These are phyloP conservation scores for Cymodocea nodosa DNA, from an alignment of 116 monocot species.

Conservation along the genomic window DNA sequence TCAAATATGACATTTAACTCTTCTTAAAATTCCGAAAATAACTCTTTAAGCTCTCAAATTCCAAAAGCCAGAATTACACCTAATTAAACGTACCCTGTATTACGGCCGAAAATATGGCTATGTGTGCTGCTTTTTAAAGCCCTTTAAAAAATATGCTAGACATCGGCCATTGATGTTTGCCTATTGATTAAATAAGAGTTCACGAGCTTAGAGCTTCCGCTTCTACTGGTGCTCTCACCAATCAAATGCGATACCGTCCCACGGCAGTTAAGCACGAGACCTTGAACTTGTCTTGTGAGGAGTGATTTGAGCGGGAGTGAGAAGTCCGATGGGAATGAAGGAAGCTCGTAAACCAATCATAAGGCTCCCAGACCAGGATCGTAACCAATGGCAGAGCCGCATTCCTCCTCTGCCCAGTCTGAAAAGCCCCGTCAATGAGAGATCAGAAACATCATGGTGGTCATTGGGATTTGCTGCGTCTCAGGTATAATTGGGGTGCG, in stretches of 20 bases:
- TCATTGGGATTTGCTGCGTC: background rate
- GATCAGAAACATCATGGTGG: background rate
- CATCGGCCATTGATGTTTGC: background rate
- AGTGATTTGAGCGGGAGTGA: slow-evolving; percentile 1
- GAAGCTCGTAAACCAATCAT: slow-evolving; percentile 7
- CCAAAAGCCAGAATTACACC: too few species aligned
- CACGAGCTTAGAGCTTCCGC: background rate
- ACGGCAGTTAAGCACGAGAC: background rate
- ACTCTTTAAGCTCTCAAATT: too few species aligned
- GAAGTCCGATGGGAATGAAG: slow-evolving; percentile 2
- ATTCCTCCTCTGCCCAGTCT: background rate
- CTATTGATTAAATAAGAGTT: background rate
- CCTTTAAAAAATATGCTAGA: background rate
- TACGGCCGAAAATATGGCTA: too few species aligned
- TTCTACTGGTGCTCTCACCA: slow-evolving; percentile 1
- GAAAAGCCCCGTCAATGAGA: background rate
- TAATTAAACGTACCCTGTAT: too few species aligned
- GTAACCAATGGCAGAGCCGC: background rate
- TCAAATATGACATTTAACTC: too few species aligned
- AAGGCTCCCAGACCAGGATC: background rate
- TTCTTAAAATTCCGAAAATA: too few species aligned
- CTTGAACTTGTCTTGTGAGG: background rate
- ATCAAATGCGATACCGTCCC: slow-evolving; percentile 12
- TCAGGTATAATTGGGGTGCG: background rate
- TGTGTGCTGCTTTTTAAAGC: too few species aligned